These are phyloP conservation scores for Yamadazyma aaseri DNA, from an alignment of 1,139 yeast species.

Conservation along the genomic window DNA sequence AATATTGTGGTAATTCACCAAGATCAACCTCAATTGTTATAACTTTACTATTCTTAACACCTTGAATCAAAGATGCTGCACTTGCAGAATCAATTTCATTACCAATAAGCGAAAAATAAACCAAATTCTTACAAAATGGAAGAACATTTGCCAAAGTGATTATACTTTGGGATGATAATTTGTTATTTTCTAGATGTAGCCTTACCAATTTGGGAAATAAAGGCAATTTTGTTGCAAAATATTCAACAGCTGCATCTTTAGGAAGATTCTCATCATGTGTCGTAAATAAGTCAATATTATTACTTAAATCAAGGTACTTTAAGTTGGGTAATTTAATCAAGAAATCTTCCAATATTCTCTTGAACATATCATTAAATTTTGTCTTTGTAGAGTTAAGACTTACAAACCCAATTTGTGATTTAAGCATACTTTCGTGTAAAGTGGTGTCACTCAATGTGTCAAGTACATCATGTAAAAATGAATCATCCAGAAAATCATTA, in stretches of 20 bases:
- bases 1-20: slow-evolving; percentile 37
- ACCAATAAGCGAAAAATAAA: slow-evolving; percentile 61
- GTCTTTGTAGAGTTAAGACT: slow-evolving; percentile 72
- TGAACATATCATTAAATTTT: slow-evolving; percentile 31
- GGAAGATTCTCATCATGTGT: slow-evolving; percentile 1
- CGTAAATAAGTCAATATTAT: slow-evolving; percentile 55
- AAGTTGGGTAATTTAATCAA: slow-evolving; percentile 48
- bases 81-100: slow-evolving; percentile 48
- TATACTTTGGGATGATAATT: slow-evolving; percentile 45
- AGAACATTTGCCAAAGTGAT: slow-evolving; percentile 58
- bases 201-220: slow-evolving; percentile 55
- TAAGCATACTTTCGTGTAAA: slow-evolving; percentile 20
- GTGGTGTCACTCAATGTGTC: slow-evolving; percentile 20
- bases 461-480: slow-evolving; percentile 25
- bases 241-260: slow-evolving; percentile 19
- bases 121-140: slow-evolving; percentile 59
- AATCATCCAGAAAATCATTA: slow-evolving; percentile 54
- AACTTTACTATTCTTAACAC: slow-evolving; percentile 40
- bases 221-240: slow-evolving; percentile 55
- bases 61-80: slow-evolving; percentile 41
- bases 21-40: slow-evolving; percentile 42
- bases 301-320: slow-evolving; percentile 65
- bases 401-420: slow-evolving; percentile 51
- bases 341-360: slow-evolving; percentile 30
- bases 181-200: slow-evolving; percentile 62